phyloP scores from a whole-genome alignment of 805 yeast species.

The Lachancea thermotolerans region DNA sequence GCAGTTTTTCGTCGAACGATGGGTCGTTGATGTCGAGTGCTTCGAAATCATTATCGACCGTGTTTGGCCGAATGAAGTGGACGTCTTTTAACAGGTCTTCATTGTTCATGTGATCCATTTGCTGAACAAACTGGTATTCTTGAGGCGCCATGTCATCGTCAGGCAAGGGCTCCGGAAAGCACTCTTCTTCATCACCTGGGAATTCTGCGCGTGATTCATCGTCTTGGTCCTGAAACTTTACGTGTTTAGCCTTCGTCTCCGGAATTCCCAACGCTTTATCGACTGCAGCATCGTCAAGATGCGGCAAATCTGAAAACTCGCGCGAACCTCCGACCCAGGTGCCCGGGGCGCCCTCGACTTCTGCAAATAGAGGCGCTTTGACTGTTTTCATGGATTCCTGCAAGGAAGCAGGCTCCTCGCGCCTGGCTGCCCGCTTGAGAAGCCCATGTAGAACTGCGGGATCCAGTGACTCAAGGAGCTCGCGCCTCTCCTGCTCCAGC shows the following conservation, averaged over 20 bases:
- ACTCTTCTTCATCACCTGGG: background rate
- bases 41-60: constrained; percentile 25
- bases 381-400: constrained; percentile 23
- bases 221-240: background rate
- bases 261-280: constrained; percentile 24
- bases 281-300: constrained; percentile 24
- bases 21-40: constrained; percentile 65
- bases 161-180: constrained; percentile 3
- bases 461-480: constrained; percentile 57
- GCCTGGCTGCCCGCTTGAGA: constrained; percentile 48
- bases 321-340: constrained; percentile 33
- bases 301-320: constrained; percentile 19
- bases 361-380: constrained; percentile 20
- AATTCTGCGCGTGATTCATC: background rate
- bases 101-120: constrained; percentile 39
- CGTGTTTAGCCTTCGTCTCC: constrained; percentile 1
- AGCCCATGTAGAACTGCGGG: constrained; percentile 59
- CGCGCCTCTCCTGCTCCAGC: constrained; percentile 56
- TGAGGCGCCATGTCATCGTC: constrained; percentile 47
- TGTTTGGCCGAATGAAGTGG: constrained; percentile 58
- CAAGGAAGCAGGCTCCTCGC: constrained; percentile 36
- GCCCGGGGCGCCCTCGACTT: constrained; percentile 32
- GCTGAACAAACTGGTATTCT: constrained; percentile 40
- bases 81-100: constrained; percentile 41
- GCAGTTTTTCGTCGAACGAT: constrained; percentile 67